Conservation (phyloP, 352 stramenopile genomes). For the Pythium insidiosum region DNA sequence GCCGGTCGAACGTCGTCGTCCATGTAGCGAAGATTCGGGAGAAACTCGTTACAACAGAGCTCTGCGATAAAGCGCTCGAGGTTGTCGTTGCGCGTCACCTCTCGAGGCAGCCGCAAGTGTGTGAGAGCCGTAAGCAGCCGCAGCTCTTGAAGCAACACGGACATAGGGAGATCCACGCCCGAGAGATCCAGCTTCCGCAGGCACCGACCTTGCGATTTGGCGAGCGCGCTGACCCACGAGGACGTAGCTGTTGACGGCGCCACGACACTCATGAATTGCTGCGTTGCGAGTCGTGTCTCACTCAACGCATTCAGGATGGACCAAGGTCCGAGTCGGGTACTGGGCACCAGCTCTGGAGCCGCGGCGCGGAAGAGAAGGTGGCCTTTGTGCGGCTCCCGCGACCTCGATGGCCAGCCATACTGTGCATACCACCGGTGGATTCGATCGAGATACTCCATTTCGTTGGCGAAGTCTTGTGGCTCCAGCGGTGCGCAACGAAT, state of each 20-base stretch:
- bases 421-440: background rate
- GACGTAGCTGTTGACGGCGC: constrained; percentile 38
- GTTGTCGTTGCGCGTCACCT: constrained; percentile 65
- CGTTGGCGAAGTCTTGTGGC: background rate
- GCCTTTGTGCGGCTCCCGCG: too few species aligned
- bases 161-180: constrained; percentile 36
- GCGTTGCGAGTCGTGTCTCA: constrained; percentile 28
- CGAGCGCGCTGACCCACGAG: constrained; percentile 55
- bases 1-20: constrained; percentile 46
- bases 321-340: constrained; percentile 26
- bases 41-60: constrained; percentile 38
- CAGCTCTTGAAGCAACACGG: constrained; percentile 55
- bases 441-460: background rate
- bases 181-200: constrained; percentile 64
- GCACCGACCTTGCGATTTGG: constrained; percentile 36
- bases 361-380: too few species aligned
- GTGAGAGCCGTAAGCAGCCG: constrained; percentile 38
- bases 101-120: constrained; percentile 47
- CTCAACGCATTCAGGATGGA: constrained; percentile 45
- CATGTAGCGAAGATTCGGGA: constrained; percentile 42
- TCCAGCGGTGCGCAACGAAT: background rate
- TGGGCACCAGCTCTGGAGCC: constrained; percentile 24
- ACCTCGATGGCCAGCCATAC: background rate
- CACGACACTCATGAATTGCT: constrained; percentile 63
- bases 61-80: constrained; percentile 64